These are phyloP conservation scores for Aulographum hederae DNA, from an alignment of 2,329 filamentous ascomycete genomes.

Conservation along the genomic window DNA sequence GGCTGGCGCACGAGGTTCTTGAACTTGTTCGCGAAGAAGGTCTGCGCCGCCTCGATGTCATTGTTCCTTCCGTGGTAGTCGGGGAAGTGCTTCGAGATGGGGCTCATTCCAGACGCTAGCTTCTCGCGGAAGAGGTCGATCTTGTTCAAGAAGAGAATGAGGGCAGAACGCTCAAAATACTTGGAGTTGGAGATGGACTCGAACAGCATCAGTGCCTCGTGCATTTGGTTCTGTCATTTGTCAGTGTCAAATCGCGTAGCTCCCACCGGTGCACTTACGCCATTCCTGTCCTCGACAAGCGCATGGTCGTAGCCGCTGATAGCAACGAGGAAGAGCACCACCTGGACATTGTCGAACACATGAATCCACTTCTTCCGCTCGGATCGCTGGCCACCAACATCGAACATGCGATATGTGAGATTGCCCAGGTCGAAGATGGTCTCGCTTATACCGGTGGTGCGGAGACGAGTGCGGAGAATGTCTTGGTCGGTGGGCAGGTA, in stretches of 20 bases:
- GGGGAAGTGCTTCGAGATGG: constrained; percentile 30
- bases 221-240: constrained; percentile 31
- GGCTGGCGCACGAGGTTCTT: constrained; percentile 29
- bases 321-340: constrained; percentile 80
- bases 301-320: constrained; percentile 96
- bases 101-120: constrained; percentile 24
- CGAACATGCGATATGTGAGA: constrained; percentile 92
- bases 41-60: constrained; percentile 28
- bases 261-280: constrained; percentile 38
- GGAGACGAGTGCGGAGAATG: constrained; percentile 71
- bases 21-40: constrained; percentile 33
- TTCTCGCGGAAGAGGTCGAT: constrained; percentile 34
- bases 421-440: constrained; percentile 84
- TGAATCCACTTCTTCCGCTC: constrained; percentile 97
- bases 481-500: constrained; percentile 91
- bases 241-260: not conserved
- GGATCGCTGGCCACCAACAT: constrained; percentile 79
- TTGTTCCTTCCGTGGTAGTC: constrained; percentile 25
- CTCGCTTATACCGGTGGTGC: constrained; percentile 91
- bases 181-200: constrained; percentile 33
- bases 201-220: constrained; percentile 34
- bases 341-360: constrained; percentile 88
- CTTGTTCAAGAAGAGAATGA: constrained; percentile 35
- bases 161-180: constrained; percentile 31
- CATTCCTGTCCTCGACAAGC: constrained; percentile 88